phyloP scores from a whole-genome alignment of 2,329 filamentous ascomycete genomes.

The Didymella segeticola region DNA sequence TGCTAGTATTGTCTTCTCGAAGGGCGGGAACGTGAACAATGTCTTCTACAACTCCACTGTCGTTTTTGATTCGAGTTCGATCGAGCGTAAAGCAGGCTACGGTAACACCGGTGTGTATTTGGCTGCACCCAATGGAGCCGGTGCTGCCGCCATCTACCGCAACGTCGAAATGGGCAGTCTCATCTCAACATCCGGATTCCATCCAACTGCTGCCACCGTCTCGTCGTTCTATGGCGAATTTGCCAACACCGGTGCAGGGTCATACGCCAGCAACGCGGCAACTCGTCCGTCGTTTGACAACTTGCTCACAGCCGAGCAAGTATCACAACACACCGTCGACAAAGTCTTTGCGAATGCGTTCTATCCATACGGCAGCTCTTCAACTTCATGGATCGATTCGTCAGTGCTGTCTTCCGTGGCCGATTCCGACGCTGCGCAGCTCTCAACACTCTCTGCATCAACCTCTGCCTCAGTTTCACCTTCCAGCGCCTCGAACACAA shows the following conservation, averaged over 20 bases:
- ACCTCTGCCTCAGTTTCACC: slow-evolving; percentile 5
- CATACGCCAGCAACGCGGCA: slow-evolving; percentile 48
- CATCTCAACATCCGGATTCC: slow-evolving; percentile 49
- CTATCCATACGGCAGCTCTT: slow-evolving; percentile 41
- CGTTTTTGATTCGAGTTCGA: slow-evolving; percentile 51
- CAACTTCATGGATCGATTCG: slow-evolving; percentile 50
- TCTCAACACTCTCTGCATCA: slow-evolving; percentile 19
- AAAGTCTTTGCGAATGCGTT: slow-evolving; percentile 48
- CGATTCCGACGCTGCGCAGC: slow-evolving; percentile 36
- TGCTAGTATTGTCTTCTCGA: slow-evolving; percentile 50
- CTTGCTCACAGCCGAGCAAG: slow-evolving; percentile 41
- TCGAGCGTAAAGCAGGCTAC: slow-evolving; percentile 41
- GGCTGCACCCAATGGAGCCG: slow-evolving; percentile 51
- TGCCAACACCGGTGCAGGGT: slow-evolving; percentile 50
- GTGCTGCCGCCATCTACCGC: slow-evolving; percentile 52
- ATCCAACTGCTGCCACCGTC: slow-evolving; percentile 27
- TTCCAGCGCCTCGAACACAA: slow-evolving; percentile 18
- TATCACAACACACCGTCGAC: slow-evolving; percentile 44
- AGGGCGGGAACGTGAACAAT: slow-evolving; percentile 36
- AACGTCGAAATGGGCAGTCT: slow-evolving; percentile 49
- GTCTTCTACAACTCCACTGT: slow-evolving; percentile 48
- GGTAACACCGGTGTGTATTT: slow-evolving; percentile 53
- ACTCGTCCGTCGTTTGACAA: slow-evolving; percentile 46
- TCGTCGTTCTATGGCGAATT: slow-evolving; percentile 53
- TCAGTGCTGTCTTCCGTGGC: slow-evolving; percentile 44